Evolutionary conservation across 1,284 basidiomycete genomes (phyloP), one percentile per base, ranked within the genome.

Genomic region (Apiotrichum domesticum): DNA sequence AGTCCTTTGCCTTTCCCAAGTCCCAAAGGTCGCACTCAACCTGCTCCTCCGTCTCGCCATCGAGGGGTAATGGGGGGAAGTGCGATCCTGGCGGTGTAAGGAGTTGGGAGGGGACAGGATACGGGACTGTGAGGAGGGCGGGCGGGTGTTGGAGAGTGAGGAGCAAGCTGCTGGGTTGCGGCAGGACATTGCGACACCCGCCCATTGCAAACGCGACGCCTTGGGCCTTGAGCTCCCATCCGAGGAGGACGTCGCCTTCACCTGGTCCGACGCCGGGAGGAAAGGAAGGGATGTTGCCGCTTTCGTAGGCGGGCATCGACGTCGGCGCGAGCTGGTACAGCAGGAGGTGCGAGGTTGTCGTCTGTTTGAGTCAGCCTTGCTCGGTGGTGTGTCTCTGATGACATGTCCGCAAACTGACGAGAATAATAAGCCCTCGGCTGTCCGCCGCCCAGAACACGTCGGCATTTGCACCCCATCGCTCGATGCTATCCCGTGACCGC

Each of bases 171-270:
- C 71, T 68, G 9, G 64, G 56, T 48, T 71, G 67, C 7, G 68
- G 41, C 1, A 69, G 54, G 11, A 74, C 35, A 9, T 59, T 59
- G 14, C 64, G 60, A 40, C 65, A 66, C 35, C 62, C 54, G 46
- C 68, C 67, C 65, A 69, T 69, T 45, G 72, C 63, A 53, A 66
- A 71, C 29, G 67, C 69, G 15, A 64, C 61, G 45, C 73, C 79
- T 29, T 67, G 86, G 83, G 87, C 85, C 52, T 87, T 71, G 15
- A 94, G 79, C 14, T 80, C 80, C 32, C 89, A 89, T 58, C 91
- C 88, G 14, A 88, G 81, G 5, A 85, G 82, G 58, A 90, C 81
- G 29, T 92, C 89, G 1, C 90, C 90, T 70, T 94, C 90, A 51
- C 90, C 91, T 8, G 90, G 83, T 33, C 90, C 90, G 11, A 85